Evolutionary conservation across 371 early-diverging fungal species (phyloP).

Genomic region (Haplosporangium sp.): DNA sequence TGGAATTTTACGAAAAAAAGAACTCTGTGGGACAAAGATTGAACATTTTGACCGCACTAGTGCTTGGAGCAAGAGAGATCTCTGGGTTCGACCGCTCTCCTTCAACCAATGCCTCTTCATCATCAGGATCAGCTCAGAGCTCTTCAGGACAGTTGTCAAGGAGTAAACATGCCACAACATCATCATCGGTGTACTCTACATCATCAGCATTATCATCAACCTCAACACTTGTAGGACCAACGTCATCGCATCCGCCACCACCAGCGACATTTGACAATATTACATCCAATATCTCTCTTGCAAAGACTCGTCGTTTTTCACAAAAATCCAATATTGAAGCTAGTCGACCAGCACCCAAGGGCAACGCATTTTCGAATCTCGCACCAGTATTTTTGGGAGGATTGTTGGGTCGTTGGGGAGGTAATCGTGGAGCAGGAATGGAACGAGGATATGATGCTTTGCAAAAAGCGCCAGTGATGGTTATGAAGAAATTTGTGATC

Average conservation of each 20-base stretch:
- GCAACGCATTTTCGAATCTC: constrained; percentile 47
- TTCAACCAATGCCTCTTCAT: background rate
- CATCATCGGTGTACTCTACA: background rate
- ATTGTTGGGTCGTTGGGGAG: constrained; percentile 52
- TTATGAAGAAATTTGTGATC: constrained; percentile 39
- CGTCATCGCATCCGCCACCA: background rate
- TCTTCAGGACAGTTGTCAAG: constrained; percentile 5
- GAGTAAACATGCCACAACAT: background rate
- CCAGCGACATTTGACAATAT: constrained; percentile 24
- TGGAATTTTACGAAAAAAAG: constrained; percentile 36
- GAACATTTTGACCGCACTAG: constrained; percentile 36
- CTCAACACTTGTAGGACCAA: constrained; percentile 1
- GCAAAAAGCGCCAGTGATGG: constrained; percentile 31
- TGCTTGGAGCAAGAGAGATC: constrained; percentile 35
- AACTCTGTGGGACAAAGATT: constrained; percentile 44
- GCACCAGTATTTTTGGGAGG: constrained; percentile 42
- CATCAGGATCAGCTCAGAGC: background rate
- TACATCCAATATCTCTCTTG: constrained; percentile 21
- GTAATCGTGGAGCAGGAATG: constrained; percentile 48
- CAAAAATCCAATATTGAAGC: constrained; percentile 47
- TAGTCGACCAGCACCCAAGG: constrained; percentile 36
- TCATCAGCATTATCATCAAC: constrained; percentile 5
- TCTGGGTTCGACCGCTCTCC: constrained; percentile 27
- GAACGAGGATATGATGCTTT: constrained; percentile 47
- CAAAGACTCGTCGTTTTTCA: constrained; percentile 37